Evolutionary conservation across 2,329 filamentous ascomycete genomes (phyloP).

Genomic region (Balansia obtecta): DNA sequence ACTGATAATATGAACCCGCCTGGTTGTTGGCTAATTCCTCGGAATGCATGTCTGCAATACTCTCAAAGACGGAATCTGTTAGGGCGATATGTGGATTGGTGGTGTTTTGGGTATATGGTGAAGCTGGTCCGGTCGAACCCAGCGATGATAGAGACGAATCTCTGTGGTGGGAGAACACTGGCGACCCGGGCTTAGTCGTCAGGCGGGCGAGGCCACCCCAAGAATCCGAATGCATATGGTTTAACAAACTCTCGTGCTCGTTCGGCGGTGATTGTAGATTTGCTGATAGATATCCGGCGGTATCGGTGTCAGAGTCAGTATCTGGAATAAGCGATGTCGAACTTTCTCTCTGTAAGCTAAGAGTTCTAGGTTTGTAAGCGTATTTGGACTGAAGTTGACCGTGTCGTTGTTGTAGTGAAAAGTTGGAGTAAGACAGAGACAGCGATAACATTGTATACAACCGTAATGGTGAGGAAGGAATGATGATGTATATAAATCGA

Average conservation of each 20-base stretch:
- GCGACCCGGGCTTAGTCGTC: conserved; percentile 22
- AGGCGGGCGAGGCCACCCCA: conserved; percentile 27
- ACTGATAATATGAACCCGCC: conserved; percentile 31
- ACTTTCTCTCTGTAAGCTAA: not conserved
- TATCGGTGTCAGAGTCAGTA: not conserved
- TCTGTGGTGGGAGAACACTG: conserved; percentile 34
- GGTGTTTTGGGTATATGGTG: conserved; percentile 42
- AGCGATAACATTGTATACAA: not conserved
- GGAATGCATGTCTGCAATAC: conserved; percentile 29
- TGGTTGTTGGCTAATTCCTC: conserved; percentile 12
- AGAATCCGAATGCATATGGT: conserved; percentile 29
- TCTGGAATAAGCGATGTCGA: not conserved
- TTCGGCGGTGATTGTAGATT: not conserved
- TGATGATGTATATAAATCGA: not conserved
- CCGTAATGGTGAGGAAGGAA: not conserved
- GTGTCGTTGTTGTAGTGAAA: not conserved
- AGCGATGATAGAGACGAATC: conserved; percentile 50
- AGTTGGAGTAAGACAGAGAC: not conserved
- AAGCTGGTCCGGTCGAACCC: conserved; percentile 46
- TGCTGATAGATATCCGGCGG: not conserved
- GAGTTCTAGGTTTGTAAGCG: not conserved
- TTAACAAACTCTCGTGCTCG: conserved; percentile 4
- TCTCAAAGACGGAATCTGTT: conserved; percentile 34
- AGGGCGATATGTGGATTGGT: conserved; percentile 47
- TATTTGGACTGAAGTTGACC: not conserved